Base-by-base conservation (phyloP, 768 basidiomycete genomes). In the Saitozyma sp. region DNA sequence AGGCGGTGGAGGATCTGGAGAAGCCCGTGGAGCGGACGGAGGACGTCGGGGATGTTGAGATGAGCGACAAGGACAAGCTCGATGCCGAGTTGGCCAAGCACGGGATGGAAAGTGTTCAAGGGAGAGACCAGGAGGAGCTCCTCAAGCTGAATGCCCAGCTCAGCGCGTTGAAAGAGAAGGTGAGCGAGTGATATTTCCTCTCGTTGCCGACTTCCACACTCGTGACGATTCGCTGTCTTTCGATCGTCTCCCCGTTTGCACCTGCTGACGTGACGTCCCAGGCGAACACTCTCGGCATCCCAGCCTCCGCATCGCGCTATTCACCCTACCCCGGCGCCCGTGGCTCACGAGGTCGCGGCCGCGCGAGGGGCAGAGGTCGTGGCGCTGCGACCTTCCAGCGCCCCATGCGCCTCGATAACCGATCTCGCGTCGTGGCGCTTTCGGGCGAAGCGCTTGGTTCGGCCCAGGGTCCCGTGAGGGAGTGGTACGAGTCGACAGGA, bases 361-460 rank as follows among this genome's bases (percentile, higher is more conserved):
- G 90, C 60, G 87, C 85, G 3, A 83, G 85, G 51, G 83, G 67
- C 9, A 50, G 59, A 6, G 55, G 37, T 41, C 48, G 56, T n/a
- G 58, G 58, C 51, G 58, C 49, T 11, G 8, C 39, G 8, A 19
- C 37, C 42, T 61, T 41, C 51, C 61, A 14, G 84, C 88, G 48
- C 9, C 91, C 87, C 70, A 89, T 95, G 88, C 89, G 89, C 74
- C 85, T 96, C 38, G 92, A 96, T 78, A 92, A 93, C 73, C 86
- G 92, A 16, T 89, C 92, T 9, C 89, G 87, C 81, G 88, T 86
- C 78, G 80, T 96, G 20, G 79, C 89, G 19, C 82, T 96, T 38
- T 88, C 90, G 72, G 89, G 88, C 43, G 85, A 85, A 9, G 79
- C 75, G 16, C 79, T 82, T 42, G 83, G 84, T 17, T 82, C 82